These are phyloP conservation scores for Psilocybe cyanescens DNA, from an alignment of 768 basidiomycete genomes.

Conservation along the genomic window DNA sequence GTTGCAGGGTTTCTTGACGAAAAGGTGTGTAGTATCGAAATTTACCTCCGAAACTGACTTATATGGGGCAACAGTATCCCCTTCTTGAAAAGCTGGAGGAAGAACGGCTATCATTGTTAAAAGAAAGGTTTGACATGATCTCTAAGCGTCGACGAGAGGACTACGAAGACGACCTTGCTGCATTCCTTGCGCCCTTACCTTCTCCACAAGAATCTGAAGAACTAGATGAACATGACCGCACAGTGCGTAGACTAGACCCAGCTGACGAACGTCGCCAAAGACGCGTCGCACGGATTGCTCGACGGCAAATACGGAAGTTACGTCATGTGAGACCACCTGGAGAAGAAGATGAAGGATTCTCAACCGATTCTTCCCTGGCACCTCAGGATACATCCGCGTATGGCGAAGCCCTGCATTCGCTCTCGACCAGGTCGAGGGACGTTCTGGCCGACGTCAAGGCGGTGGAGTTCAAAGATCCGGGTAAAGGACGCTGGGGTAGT, in stretches of 20 bases:
- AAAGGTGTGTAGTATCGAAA: conserved; percentile 57
- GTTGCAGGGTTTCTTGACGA: conserved; percentile 87
- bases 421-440: conserved; percentile 53
- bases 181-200: conserved; percentile 63
- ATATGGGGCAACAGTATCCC: conserved; percentile 62
- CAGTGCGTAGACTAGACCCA: conserved; percentile 49
- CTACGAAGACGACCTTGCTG: conserved; percentile 78
- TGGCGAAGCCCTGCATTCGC: conserved; percentile 55
- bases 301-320: conserved; percentile 51
- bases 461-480: conserved; percentile 83
- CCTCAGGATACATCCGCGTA: conserved; percentile 75
- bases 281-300: conserved; percentile 56
- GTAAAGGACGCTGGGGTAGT: conserved; percentile 59
- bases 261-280: conserved; percentile 54
- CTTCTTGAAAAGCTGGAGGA: conserved; percentile 77
- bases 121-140: conserved; percentile 76
- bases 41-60: background rate
- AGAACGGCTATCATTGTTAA: conserved; percentile 71
- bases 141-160: conserved; percentile 70
- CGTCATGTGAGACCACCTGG: conserved; percentile 22
- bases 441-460: conserved; percentile 84
- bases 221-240: conserved; percentile 66
- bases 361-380: conserved; percentile 79
- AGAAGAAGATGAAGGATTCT: conserved; percentile 77
- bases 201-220: conserved; percentile 25